These are phyloP conservation scores for Silene uniflora DNA, from an alignment of 148 eudicot species.

Conservation along the genomic window DNA sequence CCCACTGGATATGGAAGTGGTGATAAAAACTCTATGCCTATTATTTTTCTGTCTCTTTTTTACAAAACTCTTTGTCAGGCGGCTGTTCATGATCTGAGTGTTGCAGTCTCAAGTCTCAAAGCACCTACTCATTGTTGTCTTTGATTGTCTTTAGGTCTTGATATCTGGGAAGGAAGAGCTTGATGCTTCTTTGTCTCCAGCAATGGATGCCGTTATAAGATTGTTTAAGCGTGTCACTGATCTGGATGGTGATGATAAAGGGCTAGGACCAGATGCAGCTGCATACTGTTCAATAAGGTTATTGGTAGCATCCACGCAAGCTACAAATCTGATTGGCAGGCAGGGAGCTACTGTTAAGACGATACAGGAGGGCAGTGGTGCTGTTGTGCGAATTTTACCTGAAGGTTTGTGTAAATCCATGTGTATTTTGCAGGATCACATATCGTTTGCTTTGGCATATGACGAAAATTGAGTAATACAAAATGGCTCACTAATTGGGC, in stretches of 20 bases:
- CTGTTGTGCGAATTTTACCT: constrained; percentile 69
- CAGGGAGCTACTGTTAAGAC: constrained; percentile 41
- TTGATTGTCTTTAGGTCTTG: constrained; percentile 33
- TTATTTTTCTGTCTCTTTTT: neutral
- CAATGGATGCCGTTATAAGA: constrained; percentile 46
- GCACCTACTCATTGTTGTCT: neutral
- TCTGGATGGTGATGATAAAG: constrained; percentile 24
- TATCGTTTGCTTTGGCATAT: neutral
- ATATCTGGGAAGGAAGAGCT: constrained; percentile 52
- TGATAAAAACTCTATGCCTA: neutral
- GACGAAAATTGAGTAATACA: too few relatives aligned
- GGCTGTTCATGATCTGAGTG: neutral
- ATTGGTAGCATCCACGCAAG: constrained; percentile 38
- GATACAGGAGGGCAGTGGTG: constrained; percentile 70
- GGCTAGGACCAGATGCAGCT: constrained; percentile 26
- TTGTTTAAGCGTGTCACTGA: constrained; percentile 40
- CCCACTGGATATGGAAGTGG: neutral
- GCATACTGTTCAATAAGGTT: constrained; percentile 40
- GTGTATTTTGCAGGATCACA: neutral
- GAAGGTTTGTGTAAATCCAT: constrained; percentile 38
- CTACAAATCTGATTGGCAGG: constrained; percentile 41
- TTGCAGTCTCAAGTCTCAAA: constrained; percentile 2
- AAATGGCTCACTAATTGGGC: too few relatives aligned
- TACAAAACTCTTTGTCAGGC: neutral
- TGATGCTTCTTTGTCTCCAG: constrained; percentile 40